These are phyloP conservation scores for Cordyceps javanica DNA, from an alignment of 2,329 filamentous ascomycete species.

Conservation along the genomic window DNA sequence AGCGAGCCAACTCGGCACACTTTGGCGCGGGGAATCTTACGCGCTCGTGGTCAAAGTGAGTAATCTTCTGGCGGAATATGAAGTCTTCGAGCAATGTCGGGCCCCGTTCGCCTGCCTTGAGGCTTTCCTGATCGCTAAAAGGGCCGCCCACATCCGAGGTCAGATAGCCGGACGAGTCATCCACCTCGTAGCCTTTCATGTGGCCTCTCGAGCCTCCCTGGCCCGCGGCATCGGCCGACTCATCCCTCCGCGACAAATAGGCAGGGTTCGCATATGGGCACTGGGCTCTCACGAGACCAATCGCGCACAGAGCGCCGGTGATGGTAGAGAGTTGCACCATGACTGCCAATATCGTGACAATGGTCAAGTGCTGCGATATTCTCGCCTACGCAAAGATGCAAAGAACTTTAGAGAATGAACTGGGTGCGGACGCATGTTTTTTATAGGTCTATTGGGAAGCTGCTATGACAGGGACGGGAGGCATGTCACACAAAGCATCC, in stretches of 20 bases:
- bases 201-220: constrained; percentile 25
- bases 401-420: background rate
- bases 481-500: background rate
- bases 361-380: background rate
- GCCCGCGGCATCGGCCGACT: background rate
- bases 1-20: background rate
- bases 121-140: constrained; percentile 59
- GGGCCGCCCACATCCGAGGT: constrained; percentile 65
- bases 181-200: constrained; percentile 34
- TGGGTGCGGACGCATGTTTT: background rate
- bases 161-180: constrained; percentile 49
- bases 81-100: constrained; percentile 67
- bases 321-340: constrained; percentile 23
- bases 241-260: constrained; percentile 21
- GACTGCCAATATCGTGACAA: background rate
- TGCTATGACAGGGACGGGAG: background rate
- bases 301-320: constrained; percentile 21
- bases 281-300: constrained; percentile 22
- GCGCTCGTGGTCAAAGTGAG: constrained; percentile 64
- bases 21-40: constrained; percentile 32
- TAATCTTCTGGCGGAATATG: constrained; percentile 66
- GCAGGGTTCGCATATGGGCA: constrained; percentile 30
- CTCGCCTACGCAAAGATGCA: background rate
- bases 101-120: constrained; percentile 61
- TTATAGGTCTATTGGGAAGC: background rate